Conservation (phyloP, 805 yeast species). For the Schizosaccharomyces octosporus region DNA sequence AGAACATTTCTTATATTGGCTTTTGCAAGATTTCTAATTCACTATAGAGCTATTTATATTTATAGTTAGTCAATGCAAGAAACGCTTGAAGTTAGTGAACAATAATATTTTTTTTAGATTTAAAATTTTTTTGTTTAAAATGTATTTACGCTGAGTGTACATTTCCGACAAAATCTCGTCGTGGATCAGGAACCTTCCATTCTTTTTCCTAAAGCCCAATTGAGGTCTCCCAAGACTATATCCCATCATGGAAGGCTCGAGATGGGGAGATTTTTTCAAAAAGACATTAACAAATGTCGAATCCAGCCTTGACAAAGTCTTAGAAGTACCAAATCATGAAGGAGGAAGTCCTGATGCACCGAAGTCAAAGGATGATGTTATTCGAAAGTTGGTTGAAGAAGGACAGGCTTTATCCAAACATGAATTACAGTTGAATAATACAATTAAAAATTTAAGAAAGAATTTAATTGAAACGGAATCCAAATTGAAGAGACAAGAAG, state of each 20-base stretch:
- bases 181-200: neutral
- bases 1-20: no score
- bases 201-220: neutral
- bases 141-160: no score
- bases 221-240: neutral
- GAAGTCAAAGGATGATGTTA: neutral
- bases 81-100: no score
- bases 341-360: neutral
- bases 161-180: no score
- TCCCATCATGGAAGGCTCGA: neutral
- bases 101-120: no score
- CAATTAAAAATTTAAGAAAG: neutral
- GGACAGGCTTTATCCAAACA: neutral
- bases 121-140: no score
- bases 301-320: neutral
- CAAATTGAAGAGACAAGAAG: neutral
- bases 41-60: no score
- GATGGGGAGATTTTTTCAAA: neutral
- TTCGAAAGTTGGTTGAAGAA: neutral
- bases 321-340: neutral
- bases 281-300: constrained; percentile 1
- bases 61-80: no score
- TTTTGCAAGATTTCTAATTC: no score
- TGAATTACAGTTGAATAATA: neutral
- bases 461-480: neutral